Base-by-base conservation (phyloP, 352 stramenopile genomes). In the Blastocystis sp. region DNA sequence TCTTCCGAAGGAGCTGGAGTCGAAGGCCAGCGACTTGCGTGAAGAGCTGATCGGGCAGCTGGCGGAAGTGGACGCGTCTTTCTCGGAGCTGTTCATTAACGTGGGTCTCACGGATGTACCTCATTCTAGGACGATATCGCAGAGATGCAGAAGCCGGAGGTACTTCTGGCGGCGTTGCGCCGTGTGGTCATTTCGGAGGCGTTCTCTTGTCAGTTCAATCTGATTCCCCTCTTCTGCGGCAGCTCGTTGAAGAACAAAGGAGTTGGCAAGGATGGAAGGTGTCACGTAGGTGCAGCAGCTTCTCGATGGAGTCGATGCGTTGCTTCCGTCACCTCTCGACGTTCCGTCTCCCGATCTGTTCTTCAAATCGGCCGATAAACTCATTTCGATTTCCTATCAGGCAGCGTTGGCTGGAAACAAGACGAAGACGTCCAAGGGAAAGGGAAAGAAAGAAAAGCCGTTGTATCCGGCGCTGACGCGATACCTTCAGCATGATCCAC, bases 31-130 rank as follows among this genome's bases (percentile, higher is more conserved):
- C 38, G 32, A 14, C 38, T 34, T 42, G 6, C 57, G 32, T 34
- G 32, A 34, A 18, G 24, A 89, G 87, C 90, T 99, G 38, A 93
- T 99, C 75, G 93, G 97, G 87, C 87, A 88, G 32, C 90, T 99
- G 53, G 95, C 95, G 0, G 94, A 99, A 89, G 92, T 96, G 3
- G 95, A 99, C 88, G 95, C 98, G 44, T 94, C 97, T 40, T 97
- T 98, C 89, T 94, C 90, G 6, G 96, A 99, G 90, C 87, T 97
- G 18, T 99, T 98, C 88, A 89, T 99, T 9, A 36, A 76, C 21
- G 57, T 59, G 24, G 32, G 24, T 34, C 8, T 7, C 11, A 14
- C 8, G 57, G 6, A 67, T 6, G 51, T 6, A 11, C 32, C 3
- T 32, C 21, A 14, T 18, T 6, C n/a, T 59, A 59, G 61, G 61